Conservation (phyloP, 768 basidiomycete species). For the Lentinula edodes region DNA sequence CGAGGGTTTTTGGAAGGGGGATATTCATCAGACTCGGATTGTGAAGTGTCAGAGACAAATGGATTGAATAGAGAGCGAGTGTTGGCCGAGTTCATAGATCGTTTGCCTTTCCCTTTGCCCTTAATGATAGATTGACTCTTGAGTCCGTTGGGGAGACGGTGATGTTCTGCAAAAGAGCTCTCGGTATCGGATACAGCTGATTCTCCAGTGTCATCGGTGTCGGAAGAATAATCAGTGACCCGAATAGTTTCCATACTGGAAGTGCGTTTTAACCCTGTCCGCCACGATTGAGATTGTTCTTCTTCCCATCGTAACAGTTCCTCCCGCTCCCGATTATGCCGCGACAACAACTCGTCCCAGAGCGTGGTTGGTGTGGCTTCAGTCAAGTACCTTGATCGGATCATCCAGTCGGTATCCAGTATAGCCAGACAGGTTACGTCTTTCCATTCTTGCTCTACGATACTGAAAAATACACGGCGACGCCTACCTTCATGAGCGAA, state of each 20-base stretch:
- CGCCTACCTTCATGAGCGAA: slow-evolving; percentile 62
- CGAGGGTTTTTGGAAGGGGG: background rate
- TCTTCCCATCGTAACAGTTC: slow-evolving; percentile 51
- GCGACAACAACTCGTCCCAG: slow-evolving; percentile 59
- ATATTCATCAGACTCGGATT: background rate
- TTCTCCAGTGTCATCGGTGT: background rate
- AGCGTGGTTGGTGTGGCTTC: slow-evolving; percentile 30
- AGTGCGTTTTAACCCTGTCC: slow-evolving; percentile 22
- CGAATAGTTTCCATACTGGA: slow-evolving; percentile 40
- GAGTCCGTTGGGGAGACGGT: background rate
- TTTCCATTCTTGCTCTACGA: slow-evolving; percentile 42
- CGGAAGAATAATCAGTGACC: background rate
- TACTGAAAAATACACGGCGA: slow-evolving; percentile 46
- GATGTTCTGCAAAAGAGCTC: background rate
- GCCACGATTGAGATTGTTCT: background rate
- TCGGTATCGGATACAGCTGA: background rate
- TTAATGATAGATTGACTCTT: background rate
- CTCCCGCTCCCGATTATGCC: slow-evolving; percentile 55
- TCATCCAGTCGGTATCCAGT: slow-evolving; percentile 55
- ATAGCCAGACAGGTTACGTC: slow-evolving; percentile 58
- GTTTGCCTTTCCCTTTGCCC: background rate
- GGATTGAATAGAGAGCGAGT: background rate
- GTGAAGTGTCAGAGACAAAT: background rate
- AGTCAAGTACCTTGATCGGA: slow-evolving; percentile 22
- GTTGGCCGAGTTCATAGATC: background rate